phyloP scores from a whole-genome alignment of 768 basidiomycete genomes.

The Suillus decipiens region DNA sequence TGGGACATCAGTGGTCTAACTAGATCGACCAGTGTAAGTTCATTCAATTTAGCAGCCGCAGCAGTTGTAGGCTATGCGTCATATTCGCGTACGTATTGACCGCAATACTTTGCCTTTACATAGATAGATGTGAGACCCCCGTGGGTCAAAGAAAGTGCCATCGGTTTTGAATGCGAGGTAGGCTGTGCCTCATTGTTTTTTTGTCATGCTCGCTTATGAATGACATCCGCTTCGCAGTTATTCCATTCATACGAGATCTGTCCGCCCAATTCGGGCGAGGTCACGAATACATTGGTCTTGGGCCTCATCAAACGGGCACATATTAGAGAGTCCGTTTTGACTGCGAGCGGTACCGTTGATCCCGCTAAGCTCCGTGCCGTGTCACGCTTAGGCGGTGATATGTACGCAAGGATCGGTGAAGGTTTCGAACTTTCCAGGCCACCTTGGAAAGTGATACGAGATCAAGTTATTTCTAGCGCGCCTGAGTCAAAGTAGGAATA shows the following conservation, averaged over 20 bases:
- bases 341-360: conserved; percentile 45
- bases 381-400: conserved; percentile 55
- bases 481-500: neutral
- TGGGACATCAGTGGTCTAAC: conserved; percentile 65
- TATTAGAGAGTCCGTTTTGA: conserved; percentile 50
- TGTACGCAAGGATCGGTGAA: conserved; percentile 50
- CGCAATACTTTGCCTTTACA: conserved; percentile 16
- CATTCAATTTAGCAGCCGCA: conserved; percentile 8
- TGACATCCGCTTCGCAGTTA: conserved; percentile 39
- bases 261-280: conserved; percentile 35
- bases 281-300: conserved; percentile 48
- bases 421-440: conserved; percentile 48
- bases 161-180: conserved; percentile 65
- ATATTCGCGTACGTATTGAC: conserved; percentile 7
- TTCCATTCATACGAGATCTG: conserved; percentile 52
- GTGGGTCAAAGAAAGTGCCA: conserved; percentile 57
- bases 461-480: neutral
- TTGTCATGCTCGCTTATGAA: conserved; percentile 17
- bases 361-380: conserved; percentile 49
- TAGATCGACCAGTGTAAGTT: conserved; percentile 51
- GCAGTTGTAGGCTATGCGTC: conserved; percentile 14
- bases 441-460: conserved; percentile 36
- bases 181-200: conserved; percentile 23
- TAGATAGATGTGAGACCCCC: conserved; percentile 52
- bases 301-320: conserved; percentile 58